phyloP scores from a whole-genome alignment of 176 grass and related monocot species.

The Guadua angustifolia region DNA sequence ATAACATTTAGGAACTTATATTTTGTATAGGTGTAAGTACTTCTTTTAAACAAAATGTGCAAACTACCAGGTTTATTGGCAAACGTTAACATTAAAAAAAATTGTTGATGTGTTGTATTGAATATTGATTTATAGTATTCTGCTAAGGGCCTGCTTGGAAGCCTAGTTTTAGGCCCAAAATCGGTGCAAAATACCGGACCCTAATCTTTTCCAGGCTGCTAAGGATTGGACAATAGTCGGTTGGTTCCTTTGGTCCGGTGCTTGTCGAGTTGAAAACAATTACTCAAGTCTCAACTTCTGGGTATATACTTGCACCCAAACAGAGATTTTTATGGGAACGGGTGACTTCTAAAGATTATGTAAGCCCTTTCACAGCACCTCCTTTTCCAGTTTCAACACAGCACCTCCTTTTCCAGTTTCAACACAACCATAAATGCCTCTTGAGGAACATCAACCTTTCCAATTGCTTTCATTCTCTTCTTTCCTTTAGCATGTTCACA shows the following conservation, averaged over 20 bases:
- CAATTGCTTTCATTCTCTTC: slow-evolving; percentile 98
- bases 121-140: no score
- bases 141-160: no score
- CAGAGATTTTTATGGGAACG: slow-evolving; percentile 12
- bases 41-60: neutral
- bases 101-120: no score
- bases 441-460: slow-evolving; percentile 94
- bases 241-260: neutral
- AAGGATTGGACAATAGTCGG: neutral
- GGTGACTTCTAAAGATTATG: neutral
- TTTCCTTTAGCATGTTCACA: slow-evolving; percentile 89
- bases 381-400: no score
- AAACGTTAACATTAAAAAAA: neutral
- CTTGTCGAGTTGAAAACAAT: slow-evolving; percentile 2
- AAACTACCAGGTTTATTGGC: neutral
- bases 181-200: no score
- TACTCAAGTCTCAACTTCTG: neutral
- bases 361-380: slow-evolving; percentile 39
- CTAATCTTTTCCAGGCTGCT: no score
- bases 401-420: slow-evolving; percentile 92
- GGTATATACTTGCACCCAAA: neutral
- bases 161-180: no score
- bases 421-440: slow-evolving; percentile 98
- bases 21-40: slow-evolving; percentile 4
- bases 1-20: slow-evolving; percentile 8